phyloP scores from a whole-genome alignment of 2,329 filamentous ascomycete species.

The Aspergillus nomiae region DNA sequence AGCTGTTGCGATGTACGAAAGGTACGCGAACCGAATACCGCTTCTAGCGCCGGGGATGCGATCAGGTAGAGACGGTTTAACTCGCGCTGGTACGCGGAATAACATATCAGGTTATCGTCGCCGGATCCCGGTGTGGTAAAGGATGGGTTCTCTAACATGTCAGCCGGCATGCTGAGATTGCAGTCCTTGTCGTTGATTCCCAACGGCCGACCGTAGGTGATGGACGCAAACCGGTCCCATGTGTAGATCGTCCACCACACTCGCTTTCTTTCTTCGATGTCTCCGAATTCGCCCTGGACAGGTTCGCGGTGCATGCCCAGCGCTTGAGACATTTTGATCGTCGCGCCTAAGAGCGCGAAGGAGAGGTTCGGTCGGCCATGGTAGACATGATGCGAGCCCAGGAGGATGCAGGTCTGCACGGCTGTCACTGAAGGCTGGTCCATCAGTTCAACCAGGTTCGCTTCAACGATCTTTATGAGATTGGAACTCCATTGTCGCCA shows the following conservation, averaged over 20 bases:
- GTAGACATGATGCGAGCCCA: constrained; percentile 46
- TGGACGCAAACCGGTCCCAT: constrained; percentile 46
- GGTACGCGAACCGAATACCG: constrained; percentile 28
- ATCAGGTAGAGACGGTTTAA: constrained; percentile 28
- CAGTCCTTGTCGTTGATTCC: constrained; percentile 48
- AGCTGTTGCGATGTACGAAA: constrained; percentile 19
- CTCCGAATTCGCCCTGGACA: constrained; percentile 21
- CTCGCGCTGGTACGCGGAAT: constrained; percentile 28
- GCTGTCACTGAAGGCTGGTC: constrained; percentile 42
- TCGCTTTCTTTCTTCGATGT: constrained; percentile 40
- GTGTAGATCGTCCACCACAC: constrained; percentile 49
- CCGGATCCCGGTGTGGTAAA: constrained; percentile 20
- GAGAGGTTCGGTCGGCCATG: constrained; percentile 46
- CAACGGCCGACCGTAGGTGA: constrained; percentile 44
- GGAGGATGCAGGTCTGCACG: constrained; percentile 42
- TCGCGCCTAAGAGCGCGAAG: constrained; percentile 42
- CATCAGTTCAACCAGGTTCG: constrained; percentile 43
- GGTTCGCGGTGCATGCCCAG: constrained; percentile 36
- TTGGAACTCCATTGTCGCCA: constrained; percentile 20
- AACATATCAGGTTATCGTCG: constrained; percentile 17
- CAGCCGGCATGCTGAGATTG: constrained; percentile 35
- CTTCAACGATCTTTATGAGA: constrained; percentile 30
- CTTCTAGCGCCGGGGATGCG: constrained; percentile 25
- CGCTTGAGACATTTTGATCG: constrained; percentile 40
- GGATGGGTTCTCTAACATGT: constrained; percentile 34